phyloP scores from a whole-genome alignment of 2,329 filamentous ascomycete genomes.

The Stemphylium lycopersici region DNA sequence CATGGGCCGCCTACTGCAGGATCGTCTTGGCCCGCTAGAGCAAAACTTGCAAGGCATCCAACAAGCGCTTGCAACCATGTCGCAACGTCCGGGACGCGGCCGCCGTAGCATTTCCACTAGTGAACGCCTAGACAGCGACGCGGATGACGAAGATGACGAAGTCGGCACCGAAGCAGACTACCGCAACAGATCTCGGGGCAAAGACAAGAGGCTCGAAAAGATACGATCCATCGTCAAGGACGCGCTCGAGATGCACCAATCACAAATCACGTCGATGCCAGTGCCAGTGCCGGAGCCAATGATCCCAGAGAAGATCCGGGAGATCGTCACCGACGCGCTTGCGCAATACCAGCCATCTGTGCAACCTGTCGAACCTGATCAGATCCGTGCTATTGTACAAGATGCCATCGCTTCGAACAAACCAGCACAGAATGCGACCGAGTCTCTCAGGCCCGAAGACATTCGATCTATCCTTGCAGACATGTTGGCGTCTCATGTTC shows the following conservation, averaged over 20 bases:
- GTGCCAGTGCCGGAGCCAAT: slow-evolving; percentile 36
- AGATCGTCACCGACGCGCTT: slow-evolving; percentile 67
- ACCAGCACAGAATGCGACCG: slow-evolving; percentile 22
- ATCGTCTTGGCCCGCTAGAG: slow-evolving; percentile 80
- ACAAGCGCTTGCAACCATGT: slow-evolving; percentile 66
- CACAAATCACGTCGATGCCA: slow-evolving; percentile 36
- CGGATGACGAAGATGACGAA: slow-evolving; percentile 90
- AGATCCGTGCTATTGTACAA: slow-evolving; percentile 68
- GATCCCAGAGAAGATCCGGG: slow-evolving; percentile 73
- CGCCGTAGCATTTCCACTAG: slow-evolving; percentile 70
- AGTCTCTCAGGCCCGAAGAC: slow-evolving; percentile 36
- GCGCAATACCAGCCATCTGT: slow-evolving; percentile 48
- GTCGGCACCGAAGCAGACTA: slow-evolving; percentile 58
- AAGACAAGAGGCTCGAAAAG: slow-evolving; percentile 81
- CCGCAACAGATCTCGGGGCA: slow-evolving; percentile 76
- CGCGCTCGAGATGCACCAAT: slow-evolving; percentile 62
- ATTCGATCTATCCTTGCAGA: slow-evolving; percentile 36
- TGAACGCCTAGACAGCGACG: slow-evolving; percentile 80
- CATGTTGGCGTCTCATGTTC: slow-evolving; percentile 23
- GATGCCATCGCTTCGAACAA: slow-evolving; percentile 65
- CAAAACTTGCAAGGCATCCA: slow-evolving; percentile 79
- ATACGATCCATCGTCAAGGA: slow-evolving; percentile 67
- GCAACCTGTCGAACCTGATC: slow-evolving; percentile 59
- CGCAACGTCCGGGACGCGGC: slow-evolving; percentile 58
- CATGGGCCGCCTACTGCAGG: slow-evolving; percentile 77